These are phyloP conservation scores for Didymella keratinophila DNA, from an alignment of 2,329 filamentous ascomycete species.

Conservation along the genomic window DNA sequence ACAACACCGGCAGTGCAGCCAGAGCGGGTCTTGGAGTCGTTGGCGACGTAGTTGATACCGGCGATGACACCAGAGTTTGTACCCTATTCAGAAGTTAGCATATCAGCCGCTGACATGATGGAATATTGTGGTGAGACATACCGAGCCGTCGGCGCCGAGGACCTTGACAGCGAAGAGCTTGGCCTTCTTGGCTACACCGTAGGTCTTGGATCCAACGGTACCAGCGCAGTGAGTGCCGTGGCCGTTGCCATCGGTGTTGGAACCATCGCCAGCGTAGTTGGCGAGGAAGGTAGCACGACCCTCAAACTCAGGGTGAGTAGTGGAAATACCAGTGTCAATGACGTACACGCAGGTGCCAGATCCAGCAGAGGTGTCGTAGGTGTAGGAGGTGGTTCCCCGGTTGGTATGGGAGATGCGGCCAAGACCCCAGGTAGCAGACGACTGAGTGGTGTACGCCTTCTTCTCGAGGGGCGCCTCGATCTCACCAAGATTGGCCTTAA, in stretches of 20 bases:
- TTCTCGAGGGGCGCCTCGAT: slow-evolving; percentile 31
- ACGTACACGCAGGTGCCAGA: slow-evolving; percentile 63
- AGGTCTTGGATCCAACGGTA: slow-evolving; percentile 49
- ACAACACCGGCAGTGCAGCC: slow-evolving; percentile 48
- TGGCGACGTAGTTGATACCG: slow-evolving; percentile 50
- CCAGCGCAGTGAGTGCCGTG: slow-evolving; percentile 52
- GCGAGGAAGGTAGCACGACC: slow-evolving; percentile 50
- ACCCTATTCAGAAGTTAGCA: slow-evolving; percentile 37
- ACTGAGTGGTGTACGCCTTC: slow-evolving; percentile 50
- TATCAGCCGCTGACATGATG: slow-evolving; percentile 11
- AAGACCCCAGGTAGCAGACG: slow-evolving; percentile 53
- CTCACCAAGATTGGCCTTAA: slow-evolving; percentile 41
- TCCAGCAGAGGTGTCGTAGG: slow-evolving; percentile 52
- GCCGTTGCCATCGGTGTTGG: slow-evolving; percentile 49
- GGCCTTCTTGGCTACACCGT: slow-evolving; percentile 51
- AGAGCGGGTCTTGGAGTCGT: slow-evolving; percentile 45
- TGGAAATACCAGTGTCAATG: slow-evolving; percentile 70
- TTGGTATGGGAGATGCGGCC: slow-evolving; percentile 50
- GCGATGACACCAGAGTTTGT: slow-evolving; percentile 52
- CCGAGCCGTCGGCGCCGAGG: slow-evolving; percentile 47
- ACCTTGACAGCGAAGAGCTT: slow-evolving; percentile 54
- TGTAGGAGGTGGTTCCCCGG: slow-evolving; percentile 45
- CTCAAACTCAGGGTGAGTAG: slow-evolving; percentile 58
- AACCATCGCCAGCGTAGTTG: slow-evolving; percentile 49
- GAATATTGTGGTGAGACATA: slow-evolving; percentile 24